Percentiles rank a stretch among this genome's conserved stretches.
phyloP scores from a whole-genome alignment of 768 basidiomycete genomes.

The Boletus patriciae region DNA sequence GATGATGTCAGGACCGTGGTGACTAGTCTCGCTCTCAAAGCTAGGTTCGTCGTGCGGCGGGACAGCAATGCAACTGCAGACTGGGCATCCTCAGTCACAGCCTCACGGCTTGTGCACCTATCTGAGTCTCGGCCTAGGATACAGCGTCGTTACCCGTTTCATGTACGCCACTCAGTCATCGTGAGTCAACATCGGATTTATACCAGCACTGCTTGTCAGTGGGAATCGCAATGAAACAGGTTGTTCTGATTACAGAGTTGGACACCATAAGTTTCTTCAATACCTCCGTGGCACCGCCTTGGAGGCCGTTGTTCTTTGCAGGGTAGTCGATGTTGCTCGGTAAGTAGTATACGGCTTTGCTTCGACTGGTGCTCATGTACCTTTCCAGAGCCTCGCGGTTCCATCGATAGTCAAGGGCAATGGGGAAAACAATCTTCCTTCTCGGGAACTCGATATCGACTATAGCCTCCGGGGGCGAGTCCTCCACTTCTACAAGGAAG shows the following conservation, averaged over 20 bases:
- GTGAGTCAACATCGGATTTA: too few relatives aligned
- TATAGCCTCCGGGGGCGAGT: constrained; percentile 41
- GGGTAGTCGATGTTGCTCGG: constrained; percentile 70
- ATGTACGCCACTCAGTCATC: too few relatives aligned
- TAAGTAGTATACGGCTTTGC: constrained; percentile 62
- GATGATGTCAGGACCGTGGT: too few relatives aligned
- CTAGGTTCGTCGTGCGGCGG: too few relatives aligned
- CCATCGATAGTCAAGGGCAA: constrained; percentile 62
- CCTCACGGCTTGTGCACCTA: too few relatives aligned
- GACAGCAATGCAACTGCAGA: too few relatives aligned
- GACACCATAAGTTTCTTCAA: constrained; percentile 47
- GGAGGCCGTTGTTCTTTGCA: constrained; percentile 59
- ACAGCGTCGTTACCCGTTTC: too few relatives aligned
- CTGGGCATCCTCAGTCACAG: too few relatives aligned
- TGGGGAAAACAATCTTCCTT: constrained; percentile 64
- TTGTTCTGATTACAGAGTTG: constrained; percentile 43
- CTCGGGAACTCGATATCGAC: constrained; percentile 46
- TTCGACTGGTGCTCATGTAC: constrained; percentile 56
- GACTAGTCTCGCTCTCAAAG: too few relatives aligned
- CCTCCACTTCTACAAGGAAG: constrained; percentile 40
- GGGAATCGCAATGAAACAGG: neutral
- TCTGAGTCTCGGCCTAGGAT: too few relatives aligned
- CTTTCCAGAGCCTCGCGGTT: constrained; percentile 52
- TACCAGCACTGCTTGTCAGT: constrained; percentile 27
- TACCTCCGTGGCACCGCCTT: constrained; percentile 42